Base-by-base conservation (phyloP, 2,329 filamentous ascomycete species). In the Ascochyta lentis region DNA sequence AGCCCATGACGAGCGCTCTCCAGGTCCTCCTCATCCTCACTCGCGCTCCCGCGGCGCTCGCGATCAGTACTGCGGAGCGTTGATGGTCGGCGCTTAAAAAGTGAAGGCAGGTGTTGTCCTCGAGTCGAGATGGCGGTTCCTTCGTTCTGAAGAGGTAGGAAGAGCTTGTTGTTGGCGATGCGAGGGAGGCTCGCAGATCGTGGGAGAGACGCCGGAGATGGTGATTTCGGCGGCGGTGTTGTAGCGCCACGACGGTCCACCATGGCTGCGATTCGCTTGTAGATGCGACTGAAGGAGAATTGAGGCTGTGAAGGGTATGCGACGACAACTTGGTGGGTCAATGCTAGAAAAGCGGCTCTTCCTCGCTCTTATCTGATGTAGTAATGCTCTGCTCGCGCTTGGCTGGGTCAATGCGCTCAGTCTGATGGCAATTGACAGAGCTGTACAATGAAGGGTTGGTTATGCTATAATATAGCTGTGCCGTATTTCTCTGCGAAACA, bases 71-170 rank as follows among this genome's bases (percentile, higher is more conserved):
- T 71, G 19, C 71, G 69, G 43, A 71, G 54, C 3, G 70, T 71
- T 2, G 69, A 72, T 1, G 70, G 69, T 5, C 71, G 69, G 24
- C 71, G 68, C 37, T 65, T 56, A 33, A 73, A 60, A 2, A 77
- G 56, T n/a, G 61, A 63, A 4, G 78, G 77, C 7, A 81, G 68
- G 42, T 77, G 70, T 45, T 79, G 77, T 2, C 78, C 78, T n/a
- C 79, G 76, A 26, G 78, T 78, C 1, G 78, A 77, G 5, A 81
- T 64, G 3, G 73, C 61, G 35, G 51, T 64, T 3, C 68, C 52
- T 8, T 79, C 78, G 27, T 73, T 70, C 15, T 56, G 53, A 6
- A 79, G 67, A 8, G 78, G 77, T 7, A 80, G 72, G 57, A 79
- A 81, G 55, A 72, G 70, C 49, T 74, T 77, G 34, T 73, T 62